Evolutionary conservation across 2,329 filamentous ascomycete genomes (phyloP), one percentile per base, ranked within the genome.

Genomic region (Thelonectria olida): DNA sequence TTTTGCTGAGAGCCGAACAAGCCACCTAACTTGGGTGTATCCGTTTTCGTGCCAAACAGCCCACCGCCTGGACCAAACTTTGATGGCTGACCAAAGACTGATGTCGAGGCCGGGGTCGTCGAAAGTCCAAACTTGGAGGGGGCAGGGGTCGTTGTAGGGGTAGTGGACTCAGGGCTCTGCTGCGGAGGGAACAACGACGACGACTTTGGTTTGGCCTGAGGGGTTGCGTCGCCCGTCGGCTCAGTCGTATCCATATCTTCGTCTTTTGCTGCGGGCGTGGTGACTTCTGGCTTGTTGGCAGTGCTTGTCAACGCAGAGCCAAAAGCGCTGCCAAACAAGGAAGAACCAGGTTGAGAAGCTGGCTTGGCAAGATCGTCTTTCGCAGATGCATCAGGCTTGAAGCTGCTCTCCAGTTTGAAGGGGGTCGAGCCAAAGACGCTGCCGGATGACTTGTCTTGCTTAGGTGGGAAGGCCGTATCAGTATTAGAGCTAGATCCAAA

Each of bases 341-440:
- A 81, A 5, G 81, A 81, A 12, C 80, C 79, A n/a, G 68, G 53
- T 10, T 68, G 31, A n/a, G 75, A 74, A 20, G 75, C 73, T 15
- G 84, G 78, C 63, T 84, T 85, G 8, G 84, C 81, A 34, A 82
- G 76, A 58, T 90, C 86, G 22, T 90, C 84, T 59, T 87, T 88
- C 1, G 85, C 81, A 44, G 83, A 82, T 6, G 85, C 83, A 65
- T 92, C 89, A 8, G 83, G 82, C 69, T 88, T 87, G 78, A 92
- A 93, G 2, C 86, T 88, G 27, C 87, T 89, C 38, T 85, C 84
- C 15, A 92, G 80, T 67, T 90, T 90, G 77, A 92, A 92, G 0
- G 85, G 83, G 15, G 80, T 76, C n/a, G 82, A 82, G 23, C 81
- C 82, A 69, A 86, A 84, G 7, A 63, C 73, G 51, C 57, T 69